Evolutionary conservation across 148 eudicot species (phyloP), one percentile per base, ranked within the genome.

Genomic region (Persicaria tinctoria): DNA sequence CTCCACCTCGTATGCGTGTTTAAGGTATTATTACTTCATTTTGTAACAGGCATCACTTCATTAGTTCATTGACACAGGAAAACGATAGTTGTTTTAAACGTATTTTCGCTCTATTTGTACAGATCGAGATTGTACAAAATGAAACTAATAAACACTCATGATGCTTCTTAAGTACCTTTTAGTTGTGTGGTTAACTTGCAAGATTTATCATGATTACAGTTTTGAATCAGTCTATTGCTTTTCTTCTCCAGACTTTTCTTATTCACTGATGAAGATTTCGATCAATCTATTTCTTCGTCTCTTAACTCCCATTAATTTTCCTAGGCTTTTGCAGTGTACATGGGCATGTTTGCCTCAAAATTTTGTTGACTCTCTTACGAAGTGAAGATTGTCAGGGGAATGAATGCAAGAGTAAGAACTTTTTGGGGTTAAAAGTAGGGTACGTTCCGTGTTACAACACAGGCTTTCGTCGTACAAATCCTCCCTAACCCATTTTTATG

Each of bases 401-500:
- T n/a, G n/a, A n/a, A n/a, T 23, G 68, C 44, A 62, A 62, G 68
- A 27, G 41, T 32, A 44, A 32, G 68, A 62, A 62, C n/a, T 56
- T 7, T 56, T 54, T 54, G 14, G 59, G 59, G 17, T 54, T 54
- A 14, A 3, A 18, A 27, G 62, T 56, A 20, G 23, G 23, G 23
- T 56, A n/a, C n/a, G n/a, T n/a, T n/a, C n/a, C n/a, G n/a, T 45
- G 27, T 62, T 62, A 32, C 45, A 62, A 62, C 68, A 9, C 45
- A 20, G 5, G 44, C 45, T 62, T 62, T 62, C 44, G 32, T 27
- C 45, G 68, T 62, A 62, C 68, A 62, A 16, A 20, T 20, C 23
- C 23, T 62, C 41, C 68, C 68, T 62, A 62, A 62, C 68, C 63
- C 68, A 62, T 62, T 62, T 23, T 62, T 62, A 27, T 62, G 68